These are phyloP conservation scores for Chiua sp. DNA, from an alignment of 1,284 basidiomycete species.

Conservation along the genomic window DNA sequence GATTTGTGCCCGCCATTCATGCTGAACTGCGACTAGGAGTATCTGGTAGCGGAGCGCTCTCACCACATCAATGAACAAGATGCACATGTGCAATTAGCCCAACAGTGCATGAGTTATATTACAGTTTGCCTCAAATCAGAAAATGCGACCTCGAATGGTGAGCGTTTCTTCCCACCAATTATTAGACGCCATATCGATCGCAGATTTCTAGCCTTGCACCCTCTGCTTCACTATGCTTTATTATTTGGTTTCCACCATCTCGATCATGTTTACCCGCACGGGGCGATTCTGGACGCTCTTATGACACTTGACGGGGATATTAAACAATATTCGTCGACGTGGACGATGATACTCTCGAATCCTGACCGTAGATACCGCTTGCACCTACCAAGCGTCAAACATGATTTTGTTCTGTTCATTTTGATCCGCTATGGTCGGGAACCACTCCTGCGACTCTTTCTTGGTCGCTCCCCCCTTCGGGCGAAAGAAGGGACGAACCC, in stretches of 20 bases:
- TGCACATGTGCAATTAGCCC: slow-evolving; percentile 1
- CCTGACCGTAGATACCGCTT: background rate
- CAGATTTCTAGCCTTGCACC: background rate
- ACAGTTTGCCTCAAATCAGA: background rate
- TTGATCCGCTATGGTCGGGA: slow-evolving; percentile 7
- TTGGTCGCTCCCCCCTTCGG: background rate
- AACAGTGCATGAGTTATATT: slow-evolving; percentile 10
- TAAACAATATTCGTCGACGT: background rate
- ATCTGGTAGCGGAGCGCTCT: background rate
- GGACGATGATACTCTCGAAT: background rate
- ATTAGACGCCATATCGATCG: background rate
- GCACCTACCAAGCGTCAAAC: background rate
- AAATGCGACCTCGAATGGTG: background rate
- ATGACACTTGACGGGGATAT: background rate
- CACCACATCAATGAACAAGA: background rate
- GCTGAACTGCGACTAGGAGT: background rate
- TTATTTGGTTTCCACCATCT: background rate
- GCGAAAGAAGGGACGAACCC: slow-evolving; percentile 16
- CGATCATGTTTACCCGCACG: background rate
- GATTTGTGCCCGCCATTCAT: too few species aligned
- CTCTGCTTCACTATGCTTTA: background rate
- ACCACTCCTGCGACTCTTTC: background rate
- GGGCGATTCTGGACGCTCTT: background rate
- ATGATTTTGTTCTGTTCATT: background rate
- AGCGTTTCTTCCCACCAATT: background rate